Percentiles rank a stretch among this genome's conserved stretches.
Evolutionary conservation across 148 eudicot species (phyloP).

Genomic region (Amaranthus palmeri): DNA sequence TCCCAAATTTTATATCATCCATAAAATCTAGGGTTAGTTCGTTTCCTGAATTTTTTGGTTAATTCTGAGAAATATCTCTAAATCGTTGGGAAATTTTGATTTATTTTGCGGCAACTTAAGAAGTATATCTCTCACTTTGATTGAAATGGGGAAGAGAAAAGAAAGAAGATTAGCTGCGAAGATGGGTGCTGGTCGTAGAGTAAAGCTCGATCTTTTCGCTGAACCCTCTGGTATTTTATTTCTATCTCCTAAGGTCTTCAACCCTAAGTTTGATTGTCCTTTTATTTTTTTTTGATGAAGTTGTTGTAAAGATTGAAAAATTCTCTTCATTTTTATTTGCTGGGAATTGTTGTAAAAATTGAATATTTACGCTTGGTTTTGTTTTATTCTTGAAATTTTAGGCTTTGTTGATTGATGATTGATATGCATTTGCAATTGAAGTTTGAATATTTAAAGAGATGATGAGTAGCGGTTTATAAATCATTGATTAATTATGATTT

Average conservation of each 20-base stretch:
- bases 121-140: background rate
- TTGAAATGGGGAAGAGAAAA: slow-evolving; percentile 71
- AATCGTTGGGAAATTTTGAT: background rate
- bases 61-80: background rate
- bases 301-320: background rate
- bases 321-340: background rate
- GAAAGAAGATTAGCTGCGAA: slow-evolving; percentile 80
- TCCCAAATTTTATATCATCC: background rate
- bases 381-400: background rate
- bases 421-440: too few relatives aligned
- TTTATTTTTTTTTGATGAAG: background rate
- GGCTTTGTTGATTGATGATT: background rate
- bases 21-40: slow-evolving; percentile 5
- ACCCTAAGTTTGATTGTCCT: background rate
- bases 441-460: too few relatives aligned
- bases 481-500: too few relatives aligned
- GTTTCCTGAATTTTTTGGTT: slow-evolving; percentile 1
- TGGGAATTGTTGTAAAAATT: background rate
- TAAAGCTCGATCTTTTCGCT: slow-evolving; percentile 89
- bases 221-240: slow-evolving; percentile 80
- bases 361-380: background rate
- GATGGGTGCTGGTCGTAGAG: slow-evolving; percentile 69
- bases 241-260: background rate
- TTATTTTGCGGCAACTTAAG: background rate
- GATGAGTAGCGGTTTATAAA: too few relatives aligned